Conservation (phyloP, 768 basidiomycete species). For the Cystoderma amianthinum region DNA sequence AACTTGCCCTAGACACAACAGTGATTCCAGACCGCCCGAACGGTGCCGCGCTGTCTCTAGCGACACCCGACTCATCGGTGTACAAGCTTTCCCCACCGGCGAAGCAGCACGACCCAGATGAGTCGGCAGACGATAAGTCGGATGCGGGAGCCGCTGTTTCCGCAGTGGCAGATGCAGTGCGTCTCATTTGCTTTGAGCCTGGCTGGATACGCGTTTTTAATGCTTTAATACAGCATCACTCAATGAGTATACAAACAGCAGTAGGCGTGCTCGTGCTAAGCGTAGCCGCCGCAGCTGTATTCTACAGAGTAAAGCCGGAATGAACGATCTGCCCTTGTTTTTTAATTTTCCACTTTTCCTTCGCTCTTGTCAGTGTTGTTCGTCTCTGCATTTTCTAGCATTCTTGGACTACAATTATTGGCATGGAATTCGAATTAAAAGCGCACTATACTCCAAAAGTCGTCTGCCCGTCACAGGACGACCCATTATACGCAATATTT, state of each 20-base stretch:
- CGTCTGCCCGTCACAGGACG: background rate
- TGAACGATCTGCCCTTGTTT: no score
- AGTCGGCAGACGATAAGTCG: background rate
- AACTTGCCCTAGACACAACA: slow-evolving; percentile 1
- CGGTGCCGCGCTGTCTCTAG: slow-evolving; percentile 11
- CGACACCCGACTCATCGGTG: slow-evolving; percentile 16
- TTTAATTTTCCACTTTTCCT: background rate
- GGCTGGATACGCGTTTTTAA: background rate
- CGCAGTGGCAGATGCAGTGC: slow-evolving; percentile 4
- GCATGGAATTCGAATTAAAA: background rate
- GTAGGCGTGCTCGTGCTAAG: slow-evolving; percentile 60
- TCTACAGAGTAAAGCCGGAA: slow-evolving; percentile 59
- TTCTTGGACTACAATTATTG: background rate
- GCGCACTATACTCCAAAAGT: background rate
- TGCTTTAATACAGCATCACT: slow-evolving; percentile 10
- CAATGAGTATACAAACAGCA: slow-evolving; percentile 44
- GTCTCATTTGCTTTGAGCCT: slow-evolving; percentile 4
- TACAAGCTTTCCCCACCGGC: background rate
- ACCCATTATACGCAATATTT: background rate
- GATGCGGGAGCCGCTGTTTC: background rate
- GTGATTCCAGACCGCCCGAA: slow-evolving; percentile 4
- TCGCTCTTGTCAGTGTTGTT: no score
- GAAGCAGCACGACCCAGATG: background rate
- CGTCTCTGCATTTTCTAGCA: no score
- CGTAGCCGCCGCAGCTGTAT: slow-evolving; percentile 64